Evolutionary conservation across 257 asterid genomes (phyloP), one percentile per base, ranked within the genome.

Genomic region (Fraxinus excelsior): DNA sequence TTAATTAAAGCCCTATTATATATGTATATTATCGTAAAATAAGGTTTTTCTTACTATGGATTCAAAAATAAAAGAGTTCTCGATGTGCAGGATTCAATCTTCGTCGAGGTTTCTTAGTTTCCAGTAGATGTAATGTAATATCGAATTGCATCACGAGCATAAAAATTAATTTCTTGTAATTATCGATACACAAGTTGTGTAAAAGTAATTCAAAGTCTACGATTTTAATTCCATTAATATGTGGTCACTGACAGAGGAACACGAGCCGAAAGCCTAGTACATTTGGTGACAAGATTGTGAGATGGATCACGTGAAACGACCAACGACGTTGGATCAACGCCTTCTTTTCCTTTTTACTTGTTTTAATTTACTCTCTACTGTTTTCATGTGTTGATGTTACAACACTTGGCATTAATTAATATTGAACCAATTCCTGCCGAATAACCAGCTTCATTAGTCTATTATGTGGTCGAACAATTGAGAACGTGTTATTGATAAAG

Each of bases 221-320:
- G 11, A n/a, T 9, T 6, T 19, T 56, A n/a, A n/a, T n/a, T 56
- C 26, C 12, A 1, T 58, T 6, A 64, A 13, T 53, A 53, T 32
- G 12, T 31, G n/a, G 74, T 40, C 75, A 72, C 79, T 60, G 75
- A 77, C 80, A 79, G 35, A 19, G 29, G 35, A 72, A 60, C 67
- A 58, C 67, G 6, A 64, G 71, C 31, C 66, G 68, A 69, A 78
- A 28, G 60, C 38, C 34, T 67, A 75, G 74, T 60, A 53, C 35
- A 12, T 37, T 72, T 40, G 34, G 51, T n/a, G 77, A 71, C 70
- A 58, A 56, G 67, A 71, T 76, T 56, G 51, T 70, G 70, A 73
- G 79, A 81, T 73, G 87, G 83, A 86, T 86, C 83, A 79, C 80
- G 87, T 80, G 84, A 79, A 76, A 58, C 67, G 13, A 40, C 74